A percentile compares a stretch with the other conserved stretches of the same genome.
Conservation (phyloP, 352 stramenopile genomes). For the Phytopythium helicoides region DNA sequence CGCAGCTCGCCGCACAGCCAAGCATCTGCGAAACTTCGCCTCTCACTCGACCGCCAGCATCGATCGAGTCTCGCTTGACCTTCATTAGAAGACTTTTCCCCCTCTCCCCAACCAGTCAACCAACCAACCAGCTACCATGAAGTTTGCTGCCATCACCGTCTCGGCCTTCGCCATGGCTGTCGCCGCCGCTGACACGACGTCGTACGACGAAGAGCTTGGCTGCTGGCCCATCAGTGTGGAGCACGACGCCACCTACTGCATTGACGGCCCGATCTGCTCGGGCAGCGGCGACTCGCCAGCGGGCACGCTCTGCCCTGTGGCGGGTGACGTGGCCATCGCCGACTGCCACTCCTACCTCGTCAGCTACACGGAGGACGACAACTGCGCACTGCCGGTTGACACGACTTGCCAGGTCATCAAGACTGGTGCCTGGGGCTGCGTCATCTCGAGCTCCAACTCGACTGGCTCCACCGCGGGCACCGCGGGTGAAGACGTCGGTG, state of each 20-base stretch:
- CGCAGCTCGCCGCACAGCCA: too few relatives aligned
- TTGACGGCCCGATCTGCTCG: constrained; percentile 42
- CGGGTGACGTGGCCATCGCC: constrained; percentile 32
- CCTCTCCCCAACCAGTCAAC: too few relatives aligned
- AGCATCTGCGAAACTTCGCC: too few relatives aligned
- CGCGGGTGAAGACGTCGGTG: not conserved
- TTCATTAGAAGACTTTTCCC: too few relatives aligned
- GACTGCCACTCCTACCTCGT: constrained; percentile 52
- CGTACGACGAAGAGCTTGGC: constrained; percentile 24
- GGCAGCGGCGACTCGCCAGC: constrained; percentile 20
- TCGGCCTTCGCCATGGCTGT: constrained; percentile 13
- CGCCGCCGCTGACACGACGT: constrained; percentile 5
- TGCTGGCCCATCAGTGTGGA: constrained; percentile 39
- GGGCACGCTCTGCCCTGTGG: constrained; percentile 33
- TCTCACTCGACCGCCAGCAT: too few relatives aligned
- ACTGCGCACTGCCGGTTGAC: constrained; percentile 49
- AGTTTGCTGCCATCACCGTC: constrained; percentile 19
- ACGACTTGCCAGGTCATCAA: constrained; percentile 60
- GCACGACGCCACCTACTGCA: constrained; percentile 51
- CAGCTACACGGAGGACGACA: constrained; percentile 41
- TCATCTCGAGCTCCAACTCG: constrained; percentile 23
- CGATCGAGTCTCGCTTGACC: too few relatives aligned
- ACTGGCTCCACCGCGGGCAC: constrained; percentile 4
- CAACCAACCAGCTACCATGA: constrained; percentile 14
- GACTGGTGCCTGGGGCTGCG: constrained; percentile 67